Conservation (phyloP, 805 yeast genomes). For the Candida easanensis region DNA sequence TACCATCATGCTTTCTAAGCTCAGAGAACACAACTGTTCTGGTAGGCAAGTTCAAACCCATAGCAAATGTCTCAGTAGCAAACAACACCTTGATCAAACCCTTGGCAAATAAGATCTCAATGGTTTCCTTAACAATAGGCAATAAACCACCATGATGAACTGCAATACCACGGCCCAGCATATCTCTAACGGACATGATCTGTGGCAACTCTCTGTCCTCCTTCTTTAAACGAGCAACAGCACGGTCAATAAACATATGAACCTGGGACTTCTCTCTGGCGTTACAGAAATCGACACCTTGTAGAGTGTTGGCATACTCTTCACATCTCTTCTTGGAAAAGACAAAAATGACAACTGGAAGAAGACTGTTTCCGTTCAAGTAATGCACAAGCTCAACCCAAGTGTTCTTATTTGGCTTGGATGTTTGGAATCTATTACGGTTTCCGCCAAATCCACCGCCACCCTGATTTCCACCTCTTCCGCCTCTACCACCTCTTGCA, state of each 20-base stretch:
- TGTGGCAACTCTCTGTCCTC: conserved; percentile 96
- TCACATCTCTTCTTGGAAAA: conserved; percentile 93
- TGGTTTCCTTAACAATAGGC: conserved; percentile 90
- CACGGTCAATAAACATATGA: conserved; percentile 88
- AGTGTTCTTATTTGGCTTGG: conserved; percentile 67
- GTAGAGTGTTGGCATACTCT: conserved; percentile 80
- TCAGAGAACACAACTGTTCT: conserved; percentile 92
- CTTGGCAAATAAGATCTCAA: conserved; percentile 86
- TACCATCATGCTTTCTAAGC: conserved; percentile 87
- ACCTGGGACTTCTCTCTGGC: conserved; percentile 88
- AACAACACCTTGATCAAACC: conserved; percentile 85
- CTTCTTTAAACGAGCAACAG: conserved; percentile 79
- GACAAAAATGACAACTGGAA: conserved; percentile 92
- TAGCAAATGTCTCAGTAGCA: conserved; percentile 98
- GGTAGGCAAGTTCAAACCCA: conserved; percentile 96
- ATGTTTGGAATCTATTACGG: conserved; percentile 30
- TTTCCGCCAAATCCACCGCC: conserved; percentile 28
- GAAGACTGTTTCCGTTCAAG: conserved; percentile 60
- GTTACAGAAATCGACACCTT: conserved; percentile 73
- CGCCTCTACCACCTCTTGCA: conserved; percentile 27
- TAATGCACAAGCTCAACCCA: conserved; percentile 74
- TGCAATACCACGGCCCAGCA: conserved; percentile 88
- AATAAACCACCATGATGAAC: conserved; percentile 93
- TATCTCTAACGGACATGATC: conserved; percentile 74
- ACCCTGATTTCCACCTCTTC: conserved; percentile 27